These are phyloP conservation scores for Pseudocercospora vitis DNA, from an alignment of 2,329 filamentous ascomycete species.

Conservation along the genomic window DNA sequence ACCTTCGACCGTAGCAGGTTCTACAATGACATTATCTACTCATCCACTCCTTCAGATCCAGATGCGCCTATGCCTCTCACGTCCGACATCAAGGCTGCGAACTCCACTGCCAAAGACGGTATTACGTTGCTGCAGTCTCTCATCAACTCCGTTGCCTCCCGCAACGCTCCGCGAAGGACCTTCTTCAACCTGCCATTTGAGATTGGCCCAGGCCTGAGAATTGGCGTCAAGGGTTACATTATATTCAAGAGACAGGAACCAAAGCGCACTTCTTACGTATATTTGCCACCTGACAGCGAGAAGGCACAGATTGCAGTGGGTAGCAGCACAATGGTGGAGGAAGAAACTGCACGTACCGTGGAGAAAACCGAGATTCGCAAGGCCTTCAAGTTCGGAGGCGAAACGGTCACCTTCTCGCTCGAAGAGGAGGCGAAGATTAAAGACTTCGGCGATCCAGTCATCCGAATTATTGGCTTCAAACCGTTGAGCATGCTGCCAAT, in stretches of 20 bases:
- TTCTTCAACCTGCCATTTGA: slow-evolving; percentile 88
- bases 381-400: slow-evolving; percentile 93
- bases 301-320: slow-evolving; percentile 75
- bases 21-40: slow-evolving; percentile 95
- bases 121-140: slow-evolving; percentile 76
- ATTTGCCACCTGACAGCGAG: slow-evolving; percentile 70
- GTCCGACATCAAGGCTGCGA: slow-evolving; percentile 53
- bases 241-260: slow-evolving; percentile 81
- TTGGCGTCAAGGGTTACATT: slow-evolving; percentile 92
- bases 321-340: slow-evolving; percentile 71
- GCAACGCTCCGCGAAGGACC: slow-evolving; percentile 79
- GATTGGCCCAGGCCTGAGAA: slow-evolving; percentile 77
- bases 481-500: slow-evolving; percentile 69
- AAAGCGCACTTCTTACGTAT: slow-evolving; percentile 81
- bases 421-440: slow-evolving; percentile 79
- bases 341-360: slow-evolving; percentile 73
- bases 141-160: slow-evolving; percentile 85
- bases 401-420: slow-evolving; percentile 79
- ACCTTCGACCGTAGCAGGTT: slow-evolving; percentile 82
- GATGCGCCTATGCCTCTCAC: slow-evolving; percentile 60
- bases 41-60: slow-evolving; percentile 66
- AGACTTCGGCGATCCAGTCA: slow-evolving; percentile 76
- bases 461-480: slow-evolving; percentile 94
- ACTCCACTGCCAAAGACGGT: slow-evolving; percentile 70
- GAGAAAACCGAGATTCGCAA: slow-evolving; percentile 82